Percentiles rank a stretch among this genome's conserved stretches.
phyloP scores from a whole-genome alignment of 2,329 filamentous ascomycete genomes.

The Arthrobotrys sinensis region DNA sequence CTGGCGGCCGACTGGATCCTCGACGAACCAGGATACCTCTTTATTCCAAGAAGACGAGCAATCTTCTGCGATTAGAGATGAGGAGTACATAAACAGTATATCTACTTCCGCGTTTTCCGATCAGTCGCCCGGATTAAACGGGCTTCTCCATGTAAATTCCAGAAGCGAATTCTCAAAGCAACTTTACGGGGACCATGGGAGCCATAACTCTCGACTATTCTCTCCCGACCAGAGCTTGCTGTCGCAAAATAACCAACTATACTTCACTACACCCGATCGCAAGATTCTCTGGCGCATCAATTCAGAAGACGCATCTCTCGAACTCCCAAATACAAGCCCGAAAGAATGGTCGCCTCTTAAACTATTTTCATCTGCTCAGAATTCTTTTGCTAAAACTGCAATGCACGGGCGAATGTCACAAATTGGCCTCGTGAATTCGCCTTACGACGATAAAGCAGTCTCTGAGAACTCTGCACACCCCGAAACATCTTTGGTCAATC shows the following conservation, averaged over 20 bases:
- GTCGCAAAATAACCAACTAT: constrained; percentile 35
- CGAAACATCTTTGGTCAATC: constrained; percentile 30
- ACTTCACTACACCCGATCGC: constrained; percentile 50
- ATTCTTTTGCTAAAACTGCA: constrained; percentile 28
- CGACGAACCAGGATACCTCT: constrained; percentile 18
- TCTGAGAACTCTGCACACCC: background rate
- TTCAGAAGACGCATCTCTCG: constrained; percentile 16
- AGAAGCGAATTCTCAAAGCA: constrained; percentile 42
- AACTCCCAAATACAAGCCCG: constrained; percentile 1
- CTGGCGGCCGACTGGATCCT: constrained; percentile 21
- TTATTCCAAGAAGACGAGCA: constrained; percentile 19
- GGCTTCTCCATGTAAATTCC: constrained; percentile 42
- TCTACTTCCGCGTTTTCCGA: constrained; percentile 56
- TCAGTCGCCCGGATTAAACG: constrained; percentile 50
- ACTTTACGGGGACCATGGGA: constrained; percentile 4
- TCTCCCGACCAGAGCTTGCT: constrained; percentile 27
- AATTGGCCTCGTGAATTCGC: constrained; percentile 29
- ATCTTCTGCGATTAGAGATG: constrained; percentile 25
- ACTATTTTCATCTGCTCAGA: constrained; percentile 42
- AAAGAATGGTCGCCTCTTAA: constrained; percentile 40
- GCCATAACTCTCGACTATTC: background rate
- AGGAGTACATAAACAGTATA: constrained; percentile 52
- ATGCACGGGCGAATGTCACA: constrained; percentile 44
- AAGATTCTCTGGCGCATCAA: constrained; percentile 21
- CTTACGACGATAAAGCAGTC: constrained; percentile 12